These are phyloP conservation scores for Serendipita sp. DNA, from an alignment of 768 basidiomycete species.

Conservation along the genomic window DNA sequence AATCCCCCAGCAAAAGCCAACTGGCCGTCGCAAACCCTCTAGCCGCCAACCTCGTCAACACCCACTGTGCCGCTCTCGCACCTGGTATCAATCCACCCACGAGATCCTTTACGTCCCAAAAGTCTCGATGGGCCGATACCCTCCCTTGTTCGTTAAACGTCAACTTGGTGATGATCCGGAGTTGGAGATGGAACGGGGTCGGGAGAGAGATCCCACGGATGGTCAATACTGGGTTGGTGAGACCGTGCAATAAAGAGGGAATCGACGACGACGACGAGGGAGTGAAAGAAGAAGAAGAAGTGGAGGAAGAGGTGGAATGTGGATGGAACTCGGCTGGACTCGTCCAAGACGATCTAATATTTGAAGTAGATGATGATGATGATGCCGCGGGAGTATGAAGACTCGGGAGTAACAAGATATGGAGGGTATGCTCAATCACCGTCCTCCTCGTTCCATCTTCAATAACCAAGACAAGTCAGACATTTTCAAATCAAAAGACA, in stretches of 20 bases:
- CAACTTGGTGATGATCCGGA: constrained; percentile 56
- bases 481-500: neutral
- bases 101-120: constrained; percentile 69
- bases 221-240: constrained; percentile 31
- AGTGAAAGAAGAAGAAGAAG: constrained; percentile 6
- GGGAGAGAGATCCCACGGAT: constrained; percentile 47
- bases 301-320: neutral
- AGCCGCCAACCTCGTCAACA: constrained; percentile 46
- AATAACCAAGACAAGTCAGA: neutral
- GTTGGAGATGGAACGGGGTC: constrained; percentile 56
- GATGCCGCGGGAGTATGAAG: constrained; percentile 32
- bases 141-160: constrained; percentile 71
- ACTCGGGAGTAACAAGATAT: constrained; percentile 59
- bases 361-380: constrained; percentile 21
- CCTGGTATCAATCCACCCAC: constrained; percentile 48
- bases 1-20: neutral
- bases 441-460: constrained; percentile 58
- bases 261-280: neutral
- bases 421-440: constrained; percentile 66
- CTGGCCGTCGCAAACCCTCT: constrained; percentile 32
- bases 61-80: constrained; percentile 49
- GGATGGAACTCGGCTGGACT: constrained; percentile 8
- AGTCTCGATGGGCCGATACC: constrained; percentile 63
- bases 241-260: constrained; percentile 13
- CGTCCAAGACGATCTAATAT: constrained; percentile 15